phyloP scores from a whole-genome alignment of 768 basidiomycete species.

The Hebeloma cylindrosporum region DNA sequence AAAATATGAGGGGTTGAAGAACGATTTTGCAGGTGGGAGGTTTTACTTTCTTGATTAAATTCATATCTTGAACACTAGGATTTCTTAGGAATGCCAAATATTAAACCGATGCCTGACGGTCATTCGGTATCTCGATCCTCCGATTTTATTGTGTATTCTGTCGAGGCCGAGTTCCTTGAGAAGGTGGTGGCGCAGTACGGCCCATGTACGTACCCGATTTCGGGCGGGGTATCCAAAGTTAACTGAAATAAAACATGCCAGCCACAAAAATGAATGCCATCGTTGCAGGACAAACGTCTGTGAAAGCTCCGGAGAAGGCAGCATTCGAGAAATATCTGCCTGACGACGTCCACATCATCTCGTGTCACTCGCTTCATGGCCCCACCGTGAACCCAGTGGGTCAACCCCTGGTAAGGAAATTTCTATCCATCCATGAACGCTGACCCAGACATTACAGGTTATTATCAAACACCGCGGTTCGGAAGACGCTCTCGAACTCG shows the following conservation, averaged over 20 bases:
- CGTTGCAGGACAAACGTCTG: conserved; percentile 94
- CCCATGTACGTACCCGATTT: conserved; percentile 63
- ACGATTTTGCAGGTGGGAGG: conserved; percentile 59
- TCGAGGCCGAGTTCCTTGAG: conserved; percentile 88
- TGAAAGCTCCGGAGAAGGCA: conserved; percentile 88
- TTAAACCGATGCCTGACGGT: conserved; percentile 72
- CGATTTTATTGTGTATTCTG: conserved; percentile 95
- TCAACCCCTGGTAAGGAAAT: conserved; percentile 88
- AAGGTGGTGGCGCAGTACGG: conserved; percentile 83
- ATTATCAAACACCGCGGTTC: conserved; percentile 85
- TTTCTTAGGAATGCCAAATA: conserved; percentile 49
- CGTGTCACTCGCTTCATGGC: conserved; percentile 93
- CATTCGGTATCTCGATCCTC: conserved; percentile 85
- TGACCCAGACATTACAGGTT: conserved; percentile 49
- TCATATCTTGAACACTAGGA: background rate
- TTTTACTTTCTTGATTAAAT: background rate
- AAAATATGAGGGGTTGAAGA: conserved; percentile 63
- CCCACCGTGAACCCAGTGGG: conserved; percentile 85
- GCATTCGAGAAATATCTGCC: conserved; percentile 93
- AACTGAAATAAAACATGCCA: no score
- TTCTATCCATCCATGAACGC: no score
- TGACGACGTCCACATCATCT: conserved; percentile 82
- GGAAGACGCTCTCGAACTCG: conserved; percentile 67
- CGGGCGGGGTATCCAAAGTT: no score
- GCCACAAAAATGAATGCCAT: conserved; percentile 92